Evolutionary conservation across 306 rosid genomes (phyloP), one percentile per base, ranked within the genome.

Genomic region (Fragaria nilgerrensis): DNA sequence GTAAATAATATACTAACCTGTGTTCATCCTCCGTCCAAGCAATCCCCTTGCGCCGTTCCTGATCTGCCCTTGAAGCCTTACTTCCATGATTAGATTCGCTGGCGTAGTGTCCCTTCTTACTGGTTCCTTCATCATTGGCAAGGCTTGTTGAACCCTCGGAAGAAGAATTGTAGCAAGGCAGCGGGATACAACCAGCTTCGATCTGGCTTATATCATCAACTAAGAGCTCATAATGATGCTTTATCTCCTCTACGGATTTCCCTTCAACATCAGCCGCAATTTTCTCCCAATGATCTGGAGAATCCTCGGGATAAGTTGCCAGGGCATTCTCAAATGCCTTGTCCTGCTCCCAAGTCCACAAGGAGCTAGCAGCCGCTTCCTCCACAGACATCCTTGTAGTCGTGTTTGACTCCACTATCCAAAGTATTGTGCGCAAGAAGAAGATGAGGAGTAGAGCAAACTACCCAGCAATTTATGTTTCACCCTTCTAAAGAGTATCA

Each of bases 21-120:
- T 94, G 98, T 77, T 94, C 98, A 62, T 94, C 98, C 79, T 92
- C 97, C 23, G 98, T 92, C 98, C 98, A 94, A 78, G 98, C 97
- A 87, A 94, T 88, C 55, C 98, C 98, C 85, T 94, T 94, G 39
- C 98, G 93, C 1, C 98, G 90, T 81, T 94, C 98, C 86, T 94
- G 98, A 76, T 94, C 98, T 10, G 98, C 86, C 86, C 86, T 89
- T 68, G 97, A 90, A 74, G 85, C 85, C 84, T 92, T 94, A 83
- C 85, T 89, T 78, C 96, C 98, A 70, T 86, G 91, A 77, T 89
- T 90, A 72, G 97, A 87, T 65, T 90, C 97, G 39, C 86, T 80
- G 75, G 73, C 84, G 64, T 50, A 80, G 20, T 88, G 49, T 17
- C 85, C 91, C 82, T 89, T 92, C 87, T 92, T 94, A 75, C 85